These are phyloP conservation scores for Diversispora eburnea DNA, from an alignment of 192 early-diverging fungal genomes.

Conservation along the genomic window DNA sequence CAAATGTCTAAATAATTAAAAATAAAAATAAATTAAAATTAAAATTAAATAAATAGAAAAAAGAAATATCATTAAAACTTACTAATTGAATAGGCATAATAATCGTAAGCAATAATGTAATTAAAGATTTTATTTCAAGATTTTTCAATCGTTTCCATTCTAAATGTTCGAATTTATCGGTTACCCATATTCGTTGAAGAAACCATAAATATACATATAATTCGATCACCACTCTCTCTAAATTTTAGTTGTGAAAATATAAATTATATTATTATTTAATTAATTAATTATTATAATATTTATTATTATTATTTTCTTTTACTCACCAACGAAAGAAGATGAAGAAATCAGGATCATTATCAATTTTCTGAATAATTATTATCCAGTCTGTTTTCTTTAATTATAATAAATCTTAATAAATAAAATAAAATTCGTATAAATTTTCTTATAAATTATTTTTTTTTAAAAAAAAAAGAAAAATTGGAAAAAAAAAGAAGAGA, in stretches of 20 bases:
- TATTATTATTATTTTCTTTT: no score
- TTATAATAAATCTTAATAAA: no score
- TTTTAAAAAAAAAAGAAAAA: no score
- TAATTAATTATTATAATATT: no score
- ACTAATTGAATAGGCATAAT: neutral
- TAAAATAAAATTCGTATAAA: no score
- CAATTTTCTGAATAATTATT: no score
- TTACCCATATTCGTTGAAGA: conserved; percentile 6
- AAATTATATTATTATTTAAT: no score
- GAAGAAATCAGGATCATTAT: no score
- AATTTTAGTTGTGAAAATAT: neutral
- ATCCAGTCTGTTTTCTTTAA: no score
- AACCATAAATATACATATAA: conserved; percentile 16
- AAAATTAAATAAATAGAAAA: neutral
- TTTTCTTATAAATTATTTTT: no score
- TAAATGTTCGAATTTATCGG: conserved; percentile 1
- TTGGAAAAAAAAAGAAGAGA: no score
- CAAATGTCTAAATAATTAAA: neutral
- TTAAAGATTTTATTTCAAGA: conserved; percentile 16
- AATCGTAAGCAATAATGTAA: neutral
- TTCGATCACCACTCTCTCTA: conserved; percentile 1
- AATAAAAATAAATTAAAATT: neutral
- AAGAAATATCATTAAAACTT: neutral
- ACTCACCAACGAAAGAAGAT: no score
- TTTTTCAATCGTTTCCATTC: neutral